Evolutionary conservation across 139 green algal species (phyloP), one percentile per base, ranked within the genome.

Genomic region (Chloropicon primus): DNA sequence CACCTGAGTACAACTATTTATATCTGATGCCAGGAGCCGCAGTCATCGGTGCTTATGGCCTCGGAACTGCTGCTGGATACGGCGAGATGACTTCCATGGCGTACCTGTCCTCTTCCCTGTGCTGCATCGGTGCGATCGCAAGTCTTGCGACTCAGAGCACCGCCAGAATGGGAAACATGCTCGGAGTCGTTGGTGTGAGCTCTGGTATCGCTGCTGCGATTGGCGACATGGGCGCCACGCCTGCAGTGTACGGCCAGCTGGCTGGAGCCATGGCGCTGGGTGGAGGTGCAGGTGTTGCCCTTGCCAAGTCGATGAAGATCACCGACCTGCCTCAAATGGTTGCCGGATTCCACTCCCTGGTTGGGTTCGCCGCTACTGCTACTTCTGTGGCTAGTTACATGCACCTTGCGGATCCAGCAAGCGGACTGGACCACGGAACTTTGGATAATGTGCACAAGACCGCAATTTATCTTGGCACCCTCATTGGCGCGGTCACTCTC

Each of bases 261-360:
- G 41, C 41, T 17, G 41, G 41, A 5, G 41, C 41, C 41, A 62
- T 83, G 28, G 24, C 77, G 5, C 17, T 82, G 0, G 89, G 90
- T n/a, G 87, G 79, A 22, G 81, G 75, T 2, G 26, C 84, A 22
- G 90, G 90, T 26, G 77, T 78, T 26, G 53, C 77, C 28, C 29
- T 95, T n/a, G 90, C 89, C 23, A 78, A 79, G 28, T 76, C 80
- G 26, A 88, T 92, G 77, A 82, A 84, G 28, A 90, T 94, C 84
- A 94, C 90, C 1, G 83, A 88, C 24, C 82, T 94, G 79, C 90
- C 90, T 0, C 87, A 93, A 79, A 89, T 92, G 85, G 90, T 96
- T 28, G 92, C 92, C 2, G 92, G 78, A n/a, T 97, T 96, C 86
- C 92, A 97, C 86, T 94, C 92, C 28, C 88, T 97, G 24, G 85